phyloP scores from a whole-genome alignment of 257 asterid species.

The Penstemon barbatus region DNA sequence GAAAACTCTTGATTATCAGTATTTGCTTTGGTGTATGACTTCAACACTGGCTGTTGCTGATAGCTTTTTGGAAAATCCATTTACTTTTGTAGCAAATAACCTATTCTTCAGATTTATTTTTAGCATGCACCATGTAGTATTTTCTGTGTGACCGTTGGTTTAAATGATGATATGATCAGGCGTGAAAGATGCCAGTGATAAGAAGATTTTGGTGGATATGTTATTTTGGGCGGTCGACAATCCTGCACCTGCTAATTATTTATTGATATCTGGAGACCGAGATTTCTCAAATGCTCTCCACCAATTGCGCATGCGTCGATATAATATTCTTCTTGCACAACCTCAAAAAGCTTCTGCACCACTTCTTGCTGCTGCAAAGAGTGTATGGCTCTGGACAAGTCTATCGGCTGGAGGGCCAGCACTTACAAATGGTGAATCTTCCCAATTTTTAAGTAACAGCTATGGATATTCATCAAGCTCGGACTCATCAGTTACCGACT shows the following conservation, averaged over 20 bases:
- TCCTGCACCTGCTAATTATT: constrained; percentile 67
- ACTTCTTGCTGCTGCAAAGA: constrained; percentile 55
- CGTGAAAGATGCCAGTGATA: constrained; percentile 56
- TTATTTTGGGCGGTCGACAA: constrained; percentile 65
- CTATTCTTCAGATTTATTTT: too few species aligned
- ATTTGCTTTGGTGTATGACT: too few species aligned
- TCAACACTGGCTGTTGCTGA: too few species aligned
- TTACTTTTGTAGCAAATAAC: too few species aligned
- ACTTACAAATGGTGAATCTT: constrained; percentile 22
- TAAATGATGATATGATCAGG: constrained; percentile 33
- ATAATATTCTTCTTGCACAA: constrained; percentile 60
- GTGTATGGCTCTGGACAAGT: constrained; percentile 58
- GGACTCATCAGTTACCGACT: constrained; percentile 44
- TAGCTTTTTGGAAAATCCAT: too few species aligned
- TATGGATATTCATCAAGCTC: constrained; percentile 42
- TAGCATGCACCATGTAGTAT: too few species aligned
- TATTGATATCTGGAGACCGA: constrained; percentile 56
- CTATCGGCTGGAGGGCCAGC: constrained; percentile 44
- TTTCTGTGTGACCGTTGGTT: background rate
- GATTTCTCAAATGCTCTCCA: constrained; percentile 62
- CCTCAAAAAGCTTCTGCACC: constrained; percentile 47
- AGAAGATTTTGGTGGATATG: constrained; percentile 57
- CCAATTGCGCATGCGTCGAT: constrained; percentile 52
- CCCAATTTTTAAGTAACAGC: constrained; percentile 53
- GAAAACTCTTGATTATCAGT: too few species aligned